Evolutionary conservation across 805 yeast genomes (phyloP).

Genomic region (Barnettozyma californica): DNA sequence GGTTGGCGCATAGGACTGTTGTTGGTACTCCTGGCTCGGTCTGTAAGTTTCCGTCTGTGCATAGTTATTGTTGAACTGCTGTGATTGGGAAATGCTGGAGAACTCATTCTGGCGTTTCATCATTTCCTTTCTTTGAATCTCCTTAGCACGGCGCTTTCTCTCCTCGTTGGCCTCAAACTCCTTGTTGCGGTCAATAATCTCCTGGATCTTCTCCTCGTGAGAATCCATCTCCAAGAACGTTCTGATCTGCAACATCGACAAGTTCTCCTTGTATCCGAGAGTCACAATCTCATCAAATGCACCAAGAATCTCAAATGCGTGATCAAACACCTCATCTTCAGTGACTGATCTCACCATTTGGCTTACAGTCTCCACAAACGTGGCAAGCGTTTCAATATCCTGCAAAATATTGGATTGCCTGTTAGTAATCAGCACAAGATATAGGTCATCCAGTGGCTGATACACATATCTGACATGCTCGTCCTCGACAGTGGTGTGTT

Average conservation of each 20-base stretch:
- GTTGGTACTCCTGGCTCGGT: slow-evolving; percentile 13
- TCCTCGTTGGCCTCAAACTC: slow-evolving; percentile 96
- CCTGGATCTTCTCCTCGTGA: slow-evolving; percentile 97
- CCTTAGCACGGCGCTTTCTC: slow-evolving; percentile 91
- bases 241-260: slow-evolving; percentile 74
- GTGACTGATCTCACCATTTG: slow-evolving; percentile 66
- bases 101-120: slow-evolving; percentile 43
- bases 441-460: slow-evolving; percentile 92
- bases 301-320: slow-evolving; percentile 82
- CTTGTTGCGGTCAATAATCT: slow-evolving; percentile 93
- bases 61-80: neutral
- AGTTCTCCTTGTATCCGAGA: slow-evolving; percentile 85
- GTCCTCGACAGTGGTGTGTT: slow-evolving; percentile 92
- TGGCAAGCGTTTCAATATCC: slow-evolving; percentile 86
- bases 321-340: slow-evolving; percentile 75
- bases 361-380: slow-evolving; percentile 78
- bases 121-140: slow-evolving; percentile 75
- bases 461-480: slow-evolving; percentile 88
- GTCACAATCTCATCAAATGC: slow-evolving; percentile 93
- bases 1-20: slow-evolving; percentile 19
- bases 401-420: slow-evolving; percentile 87
- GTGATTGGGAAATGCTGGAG: slow-evolving; percentile 1
- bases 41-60: slow-evolving; percentile 5
- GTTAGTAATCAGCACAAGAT: slow-evolving; percentile 86
- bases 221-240: slow-evolving; percentile 96